Conservation (phyloP, 1,284 basidiomycete species). For the Heliocybe sulcata region DNA sequence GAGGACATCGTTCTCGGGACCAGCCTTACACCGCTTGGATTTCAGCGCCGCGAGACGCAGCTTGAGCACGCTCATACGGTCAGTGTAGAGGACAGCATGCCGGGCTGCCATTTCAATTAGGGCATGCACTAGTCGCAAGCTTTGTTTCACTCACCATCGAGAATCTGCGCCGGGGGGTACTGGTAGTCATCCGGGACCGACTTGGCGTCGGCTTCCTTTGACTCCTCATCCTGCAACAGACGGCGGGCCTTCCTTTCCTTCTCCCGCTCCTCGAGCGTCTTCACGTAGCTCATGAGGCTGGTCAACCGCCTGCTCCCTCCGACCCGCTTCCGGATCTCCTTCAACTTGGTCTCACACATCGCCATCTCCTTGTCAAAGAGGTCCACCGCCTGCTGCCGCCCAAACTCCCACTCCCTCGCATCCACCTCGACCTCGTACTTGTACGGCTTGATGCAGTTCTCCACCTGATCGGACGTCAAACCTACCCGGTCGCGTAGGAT, state of each 20-base stretch:
- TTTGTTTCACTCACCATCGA: conserved; percentile 63
- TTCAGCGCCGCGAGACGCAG: conserved; percentile 80
- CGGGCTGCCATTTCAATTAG: conserved; percentile 51
- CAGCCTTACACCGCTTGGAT: conserved; percentile 81
- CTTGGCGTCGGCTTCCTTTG: conserved; percentile 36
- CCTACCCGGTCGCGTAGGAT: conserved; percentile 91
- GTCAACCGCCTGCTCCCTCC: conserved; percentile 80
- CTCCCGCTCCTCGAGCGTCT: conserved; percentile 76
- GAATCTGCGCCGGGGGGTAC: conserved; percentile 85
- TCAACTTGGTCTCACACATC: conserved; percentile 84
- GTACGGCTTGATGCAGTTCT: conserved; percentile 99
- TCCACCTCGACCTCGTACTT: conserved; percentile 96
- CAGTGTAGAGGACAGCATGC: conserved; percentile 83
- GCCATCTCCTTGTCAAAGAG: conserved; percentile 80
- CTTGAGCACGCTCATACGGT: conserved; percentile 79
- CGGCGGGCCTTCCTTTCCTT: conserved; percentile 55
- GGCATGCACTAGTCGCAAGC: conserved; percentile 3
- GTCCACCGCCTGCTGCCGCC: conserved; percentile 67
- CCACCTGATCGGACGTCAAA: conserved; percentile 94
- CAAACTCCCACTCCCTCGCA: conserved; percentile 85
- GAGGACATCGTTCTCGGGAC: conserved; percentile 81
- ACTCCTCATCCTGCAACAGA: conserved; percentile 27
- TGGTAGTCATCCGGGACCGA: conserved; percentile 60
- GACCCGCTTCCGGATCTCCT: conserved; percentile 80
- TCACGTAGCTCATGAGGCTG: conserved; percentile 78